A percentile compares a stretch with the other conserved stretches of the same genome.
These are phyloP conservation scores for Bruguiera gymnorhiza DNA, from an alignment of 345 rosid species.

Conservation along the genomic window DNA sequence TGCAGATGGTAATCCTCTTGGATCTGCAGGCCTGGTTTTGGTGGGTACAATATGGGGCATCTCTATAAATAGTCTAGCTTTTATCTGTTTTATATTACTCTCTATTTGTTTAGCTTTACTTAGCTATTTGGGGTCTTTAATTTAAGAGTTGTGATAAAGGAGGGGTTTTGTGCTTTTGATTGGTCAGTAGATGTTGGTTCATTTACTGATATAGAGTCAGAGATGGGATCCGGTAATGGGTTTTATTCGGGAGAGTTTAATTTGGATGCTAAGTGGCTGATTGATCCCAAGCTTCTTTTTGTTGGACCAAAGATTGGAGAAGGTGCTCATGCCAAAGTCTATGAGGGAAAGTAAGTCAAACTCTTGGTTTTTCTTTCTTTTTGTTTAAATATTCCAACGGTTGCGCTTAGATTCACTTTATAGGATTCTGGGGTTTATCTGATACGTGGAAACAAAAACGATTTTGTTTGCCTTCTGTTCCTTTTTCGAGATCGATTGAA, in stretches of 20 bases:
- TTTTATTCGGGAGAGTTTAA: slow-evolving; percentile 54
- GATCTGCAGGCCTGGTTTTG: slow-evolving; percentile 34
- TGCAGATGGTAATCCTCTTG: slow-evolving; percentile 29
- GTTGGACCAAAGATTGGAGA: slow-evolving; percentile 99
- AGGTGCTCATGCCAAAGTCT: slow-evolving; percentile 98
- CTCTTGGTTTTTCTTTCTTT: slow-evolving; percentile 12
- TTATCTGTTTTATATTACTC: slow-evolving; percentile 14
- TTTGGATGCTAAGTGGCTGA: slow-evolving; percentile 82
- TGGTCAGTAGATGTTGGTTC: slow-evolving; percentile 25
- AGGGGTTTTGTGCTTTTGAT: slow-evolving; percentile 2
- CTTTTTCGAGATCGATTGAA: background rate
- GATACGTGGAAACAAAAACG: background rate
- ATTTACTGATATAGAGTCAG: slow-evolving; percentile 10
- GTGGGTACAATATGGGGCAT: slow-evolving; percentile 26
- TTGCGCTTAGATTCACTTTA: slow-evolving; percentile 15
- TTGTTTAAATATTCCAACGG: background rate
- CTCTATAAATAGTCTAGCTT: slow-evolving; percentile 11
- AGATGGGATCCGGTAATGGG: slow-evolving; percentile 82
- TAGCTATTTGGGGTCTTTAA: slow-evolving; percentile 16
- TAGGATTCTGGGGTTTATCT: background rate
- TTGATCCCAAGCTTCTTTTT: slow-evolving; percentile 85
- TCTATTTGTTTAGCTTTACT: slow-evolving; percentile 20
- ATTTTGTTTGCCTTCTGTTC: background rate
- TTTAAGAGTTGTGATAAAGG: slow-evolving; percentile 17
- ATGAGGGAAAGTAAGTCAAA: slow-evolving; percentile 92